Evolutionary conservation across 306 rosid genomes (phyloP), one percentile per base, ranked within the genome.

Genomic region (Quercus ilex): DNA sequence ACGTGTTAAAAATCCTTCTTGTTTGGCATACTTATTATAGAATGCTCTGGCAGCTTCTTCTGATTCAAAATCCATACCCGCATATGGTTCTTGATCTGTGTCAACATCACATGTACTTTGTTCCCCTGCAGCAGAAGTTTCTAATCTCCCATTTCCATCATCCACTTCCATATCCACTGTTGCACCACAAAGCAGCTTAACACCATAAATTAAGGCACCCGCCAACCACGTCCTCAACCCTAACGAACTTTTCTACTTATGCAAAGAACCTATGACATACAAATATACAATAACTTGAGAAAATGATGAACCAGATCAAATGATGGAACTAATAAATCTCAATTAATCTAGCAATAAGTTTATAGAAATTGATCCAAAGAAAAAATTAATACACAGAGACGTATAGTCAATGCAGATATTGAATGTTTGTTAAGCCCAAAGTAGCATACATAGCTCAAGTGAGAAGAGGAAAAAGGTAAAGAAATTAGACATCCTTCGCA

Each of bases 111-210:
- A 23, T 19, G 35, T 77, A 60, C 70, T 74, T 52, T 81, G 78
- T 76, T 65, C 85, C 31, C 38, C 85, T 76, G 74, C 81, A 30
- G 55, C 79, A 20, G 78, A 83, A 52, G 77, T 78, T 77, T 76
- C 84, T 58, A 79, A 46, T 6, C 21, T 56, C 21, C 51, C 85
- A 75, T 46, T 77, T 43, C 18, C 74, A 80, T 80, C 86, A 19
- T 74, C 83, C 76, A 83, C 68, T 70, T 23, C 77, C 20, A 82
- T 77, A 74, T 80, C 79, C 89, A 76, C 76, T 84, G 58, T 65
- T 12, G 76, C 81, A 86, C 56, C 62, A 55, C 51, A 67, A 31
- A 25, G 53, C 25, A 72, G 2, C 14, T 18, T 33, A 81, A 71
- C 74, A 83, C 33, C 67, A 71, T 73, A 31, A 64, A 28, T 25